phyloP scores from a whole-genome alignment of 345 rosid genomes.

The Eutrema heterophyllum region DNA sequence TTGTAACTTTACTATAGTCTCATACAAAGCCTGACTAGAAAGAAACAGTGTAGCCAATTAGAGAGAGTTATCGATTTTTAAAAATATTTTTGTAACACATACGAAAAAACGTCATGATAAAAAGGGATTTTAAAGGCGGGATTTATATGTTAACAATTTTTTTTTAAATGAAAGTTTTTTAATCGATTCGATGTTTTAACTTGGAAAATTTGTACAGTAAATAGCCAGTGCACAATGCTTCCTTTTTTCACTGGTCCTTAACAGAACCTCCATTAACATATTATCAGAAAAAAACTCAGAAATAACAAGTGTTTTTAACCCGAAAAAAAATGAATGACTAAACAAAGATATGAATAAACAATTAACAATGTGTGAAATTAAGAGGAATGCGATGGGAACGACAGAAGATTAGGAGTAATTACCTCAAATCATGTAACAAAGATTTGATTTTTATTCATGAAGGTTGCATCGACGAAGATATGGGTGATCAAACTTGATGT shows the following conservation, averaged over 20 bases:
- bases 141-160: too few relatives aligned
- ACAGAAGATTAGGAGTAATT: conserved; percentile 1
- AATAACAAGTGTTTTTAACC: conserved; percentile 14
- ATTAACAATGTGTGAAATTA: conserved; percentile 23
- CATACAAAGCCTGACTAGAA: too few relatives aligned
- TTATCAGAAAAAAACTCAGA: background rate
- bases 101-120: too few relatives aligned
- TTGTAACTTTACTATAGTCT: too few relatives aligned
- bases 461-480: conserved; percentile 77
- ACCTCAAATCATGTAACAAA: conserved; percentile 25
- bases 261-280: background rate
- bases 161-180: too few relatives aligned
- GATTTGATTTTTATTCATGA: conserved; percentile 35
- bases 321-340: conserved; percentile 17
- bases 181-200: background rate
- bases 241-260: background rate
- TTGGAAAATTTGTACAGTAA: background rate
- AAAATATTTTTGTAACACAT: too few relatives aligned
- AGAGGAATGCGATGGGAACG: conserved; percentile 4
- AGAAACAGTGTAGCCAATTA: too few relatives aligned
- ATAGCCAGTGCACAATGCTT: background rate
- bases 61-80: too few relatives aligned
- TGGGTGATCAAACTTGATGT: conserved; percentile 87
- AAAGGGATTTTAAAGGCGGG: too few relatives aligned
- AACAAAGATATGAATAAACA: conserved; percentile 34